These are phyloP conservation scores for Batkoa obscura DNA, from an alignment of 371 early-diverging fungal genomes.

Conservation along the genomic window DNA sequence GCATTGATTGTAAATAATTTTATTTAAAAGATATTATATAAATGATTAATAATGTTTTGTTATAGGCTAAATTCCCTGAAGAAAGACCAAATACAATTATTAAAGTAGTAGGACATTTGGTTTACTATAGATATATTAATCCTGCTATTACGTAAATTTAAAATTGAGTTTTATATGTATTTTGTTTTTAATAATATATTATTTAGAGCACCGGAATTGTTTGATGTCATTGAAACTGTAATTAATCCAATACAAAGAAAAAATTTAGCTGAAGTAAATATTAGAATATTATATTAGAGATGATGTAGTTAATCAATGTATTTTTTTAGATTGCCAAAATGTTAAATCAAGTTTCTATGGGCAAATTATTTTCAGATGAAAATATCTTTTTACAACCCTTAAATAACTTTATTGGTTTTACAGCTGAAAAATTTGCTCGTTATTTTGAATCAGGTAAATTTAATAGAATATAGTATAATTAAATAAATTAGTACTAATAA, in stretches of 20 bases:
- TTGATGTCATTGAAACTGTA: constrained; percentile 77
- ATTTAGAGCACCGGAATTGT: constrained; percentile 83
- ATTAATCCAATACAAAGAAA: constrained; percentile 78
- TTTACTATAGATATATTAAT: constrained; percentile 93
- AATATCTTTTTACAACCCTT: constrained; percentile 54
- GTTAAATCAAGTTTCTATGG: constrained; percentile 78
- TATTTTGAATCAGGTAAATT: constrained; percentile 57
- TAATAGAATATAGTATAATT: too few species aligned
- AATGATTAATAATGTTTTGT: too few species aligned
- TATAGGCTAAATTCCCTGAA: constrained; percentile 49
- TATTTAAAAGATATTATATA: neutral
- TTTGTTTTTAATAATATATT: neutral
- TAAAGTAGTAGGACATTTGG: constrained; percentile 76
- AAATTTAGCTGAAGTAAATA: constrained; percentile 66
- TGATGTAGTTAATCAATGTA: neutral
- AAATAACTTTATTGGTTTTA: constrained; percentile 56
- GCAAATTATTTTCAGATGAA: constrained; percentile 42
- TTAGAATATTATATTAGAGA: neutral
- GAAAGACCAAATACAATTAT: constrained; percentile 57
- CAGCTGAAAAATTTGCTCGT: constrained; percentile 46
- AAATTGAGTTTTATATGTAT: neutral
- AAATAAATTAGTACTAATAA: constrained; percentile 6
- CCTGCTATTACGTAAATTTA: constrained; percentile 83
- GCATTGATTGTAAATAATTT: constrained; percentile 31
- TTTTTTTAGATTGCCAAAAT: constrained; percentile 55